phyloP scores from a whole-genome alignment of 2,329 filamentous ascomycete species.

The Colletotrichum echinochloae region DNA sequence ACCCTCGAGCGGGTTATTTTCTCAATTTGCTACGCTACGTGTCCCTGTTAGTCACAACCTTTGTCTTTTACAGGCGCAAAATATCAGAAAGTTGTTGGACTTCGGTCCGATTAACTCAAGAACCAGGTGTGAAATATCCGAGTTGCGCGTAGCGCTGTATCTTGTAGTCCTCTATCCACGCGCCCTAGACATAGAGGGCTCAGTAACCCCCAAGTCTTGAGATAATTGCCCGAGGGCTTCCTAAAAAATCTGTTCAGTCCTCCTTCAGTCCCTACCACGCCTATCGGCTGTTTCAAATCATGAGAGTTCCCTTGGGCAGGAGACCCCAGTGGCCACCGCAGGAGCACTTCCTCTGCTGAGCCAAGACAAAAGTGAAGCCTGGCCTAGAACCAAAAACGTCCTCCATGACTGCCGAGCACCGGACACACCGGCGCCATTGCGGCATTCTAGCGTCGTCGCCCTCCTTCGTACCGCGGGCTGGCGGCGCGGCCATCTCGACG shows the following conservation, averaged over 20 bases:
- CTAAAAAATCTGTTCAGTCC: neutral
- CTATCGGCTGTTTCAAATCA: constrained; percentile 11
- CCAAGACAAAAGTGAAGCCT: constrained; percentile 65
- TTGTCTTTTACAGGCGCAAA: no score
- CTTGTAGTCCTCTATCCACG: no score
- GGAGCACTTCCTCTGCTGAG: constrained; percentile 66
- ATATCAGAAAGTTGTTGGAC: no score
- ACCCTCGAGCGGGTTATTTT: neutral
- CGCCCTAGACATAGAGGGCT: neutral
- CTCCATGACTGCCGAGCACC: constrained; percentile 76
- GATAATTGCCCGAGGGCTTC: neutral
- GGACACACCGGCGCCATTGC: constrained; percentile 63
- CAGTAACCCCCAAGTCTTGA: neutral
- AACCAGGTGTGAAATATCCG: neutral
- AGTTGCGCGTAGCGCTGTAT: neutral
- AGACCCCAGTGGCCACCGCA: constrained; percentile 67
- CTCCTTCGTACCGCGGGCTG: constrained; percentile 22
- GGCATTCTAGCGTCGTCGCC: constrained; percentile 57
- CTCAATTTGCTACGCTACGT: neutral
- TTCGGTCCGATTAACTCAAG: neutral
- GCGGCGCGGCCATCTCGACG: constrained; percentile 58
- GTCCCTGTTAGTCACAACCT: neutral
- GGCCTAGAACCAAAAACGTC: constrained; percentile 63
- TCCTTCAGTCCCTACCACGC: neutral
- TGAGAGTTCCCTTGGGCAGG: constrained; percentile 48